Base-by-base conservation (phyloP, 1,139 yeast species). In the Zygosaccharomyces pseudobailii region DNA sequence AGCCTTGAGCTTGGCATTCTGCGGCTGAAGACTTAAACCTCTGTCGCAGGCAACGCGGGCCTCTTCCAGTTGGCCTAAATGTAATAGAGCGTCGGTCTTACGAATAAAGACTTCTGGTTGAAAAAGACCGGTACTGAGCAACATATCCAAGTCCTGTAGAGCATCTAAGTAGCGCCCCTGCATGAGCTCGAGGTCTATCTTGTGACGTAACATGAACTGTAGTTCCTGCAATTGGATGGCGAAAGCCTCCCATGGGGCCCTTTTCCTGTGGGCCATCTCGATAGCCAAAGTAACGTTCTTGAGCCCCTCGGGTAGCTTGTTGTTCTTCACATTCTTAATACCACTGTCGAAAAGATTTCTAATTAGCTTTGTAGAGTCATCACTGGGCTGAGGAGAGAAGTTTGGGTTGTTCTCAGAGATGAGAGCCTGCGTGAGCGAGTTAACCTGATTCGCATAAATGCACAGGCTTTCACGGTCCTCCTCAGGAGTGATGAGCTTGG, bases 241-340 rank as follows among this genome's bases (percentile, higher is more conserved):
- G 59, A 89, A 86, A 8, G 90, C 74, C 65, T 92, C 98, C 76
- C 90, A 89, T 59, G 87, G 83, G 30, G 89, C 82, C 65, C 97
- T 79, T 56, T 87, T 81, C 52, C 78, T 71, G 30, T 63, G 59
- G 19, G 90, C 85, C 80, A 89, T 79, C 48, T 87, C 95, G 38
- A 92, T 73, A 1, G 96, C 97, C 50, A 88, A 72, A 7, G 82
- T 67, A 59, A 87, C 80, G 59, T 82, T 82, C 63, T 83, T 83
- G 43, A 80, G 78, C 1, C 96, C 89, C 17, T 88, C 97, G 4
- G 71, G 72, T 54, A 75, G 75, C 59, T 84, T 83, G 24, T 77
- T 78, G 43, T 74, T 73, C 61, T 82, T 79, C 63, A 87, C 75
- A 7, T 84, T 73, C 40, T 73, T 75, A 6, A 83, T 75, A 1